Conservation (phyloP, 768 basidiomycete genomes). For the Wakefieldia striispora region DNA sequence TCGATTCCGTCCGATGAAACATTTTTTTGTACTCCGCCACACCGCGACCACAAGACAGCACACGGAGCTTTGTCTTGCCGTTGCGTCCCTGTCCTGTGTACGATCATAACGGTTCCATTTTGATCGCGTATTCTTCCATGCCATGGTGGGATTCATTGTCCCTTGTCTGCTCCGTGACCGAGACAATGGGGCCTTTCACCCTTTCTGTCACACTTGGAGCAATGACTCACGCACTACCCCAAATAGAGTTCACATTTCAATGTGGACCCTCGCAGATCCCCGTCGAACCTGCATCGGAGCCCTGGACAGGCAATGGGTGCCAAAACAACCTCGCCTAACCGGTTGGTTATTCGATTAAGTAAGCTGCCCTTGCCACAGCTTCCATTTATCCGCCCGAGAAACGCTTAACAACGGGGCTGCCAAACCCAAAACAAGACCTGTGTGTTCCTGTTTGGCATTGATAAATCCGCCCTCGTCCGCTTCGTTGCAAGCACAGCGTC, state of each 20-base stretch:
- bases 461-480: slow-evolving; percentile 9
- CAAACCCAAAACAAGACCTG: slow-evolving; percentile 10
- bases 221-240: slow-evolving; percentile 7
- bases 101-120: slow-evolving; percentile 9
- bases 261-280: slow-evolving; percentile 12
- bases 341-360: slow-evolving; percentile 21
- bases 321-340: slow-evolving; percentile 18
- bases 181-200: slow-evolving; percentile 5
- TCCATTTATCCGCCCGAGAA: slow-evolving; percentile 29
- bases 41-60: slow-evolving; percentile 1
- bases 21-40: slow-evolving; percentile 16
- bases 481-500: slow-evolving; percentile 22
- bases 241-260: slow-evolving; percentile 11
- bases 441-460: slow-evolving; percentile 8
- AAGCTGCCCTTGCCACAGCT: slow-evolving; percentile 20
- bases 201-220: neutral
- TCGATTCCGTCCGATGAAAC: slow-evolving; percentile 6
- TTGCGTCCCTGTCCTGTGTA: neutral
- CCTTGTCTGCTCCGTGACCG: slow-evolving; percentile 10
- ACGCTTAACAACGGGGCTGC: slow-evolving; percentile 21
- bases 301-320: slow-evolving; percentile 16
- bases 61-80: slow-evolving; percentile 12
- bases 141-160: slow-evolving; percentile 3
- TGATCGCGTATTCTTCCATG: slow-evolving; percentile 10
- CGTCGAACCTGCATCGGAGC: slow-evolving; percentile 24